These are phyloP conservation scores for Aspergillus udagawae DNA, from an alignment of 2,329 filamentous ascomycete genomes.

Conservation along the genomic window DNA sequence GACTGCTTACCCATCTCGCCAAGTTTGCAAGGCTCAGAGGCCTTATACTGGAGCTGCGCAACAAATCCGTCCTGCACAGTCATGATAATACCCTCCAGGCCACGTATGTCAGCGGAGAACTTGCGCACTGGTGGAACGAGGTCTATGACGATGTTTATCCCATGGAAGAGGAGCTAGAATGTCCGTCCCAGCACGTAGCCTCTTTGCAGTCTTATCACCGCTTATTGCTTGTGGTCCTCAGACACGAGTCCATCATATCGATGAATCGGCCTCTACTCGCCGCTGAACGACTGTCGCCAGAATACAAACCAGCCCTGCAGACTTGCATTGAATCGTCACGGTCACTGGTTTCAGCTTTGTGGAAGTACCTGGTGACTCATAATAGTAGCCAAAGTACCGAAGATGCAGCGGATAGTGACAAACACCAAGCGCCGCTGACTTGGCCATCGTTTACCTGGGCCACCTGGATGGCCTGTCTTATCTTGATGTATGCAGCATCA, in stretches of 20 bases:
- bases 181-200: background rate
- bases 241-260: conserved; percentile 50
- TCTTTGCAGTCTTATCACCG: conserved; percentile 35
- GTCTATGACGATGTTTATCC: conserved; percentile 48
- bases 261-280: conserved; percentile 51
- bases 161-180: conserved; percentile 21
- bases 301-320: conserved; percentile 49
- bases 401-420: background rate
- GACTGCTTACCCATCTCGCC: conserved; percentile 39
- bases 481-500: conserved; percentile 49
- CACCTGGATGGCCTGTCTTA: conserved; percentile 52
- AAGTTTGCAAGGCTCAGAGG: conserved; percentile 50
- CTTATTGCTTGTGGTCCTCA: conserved; percentile 42
- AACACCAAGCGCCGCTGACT: conserved; percentile 31
- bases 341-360: conserved; percentile 44
- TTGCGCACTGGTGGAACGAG: conserved; percentile 53
- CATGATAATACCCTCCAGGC: conserved; percentile 43
- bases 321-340: conserved; percentile 50
- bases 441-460: conserved; percentile 54
- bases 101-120: conserved; percentile 46
- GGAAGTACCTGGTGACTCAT: conserved; percentile 20
- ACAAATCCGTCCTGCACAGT: conserved; percentile 48
- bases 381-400: background rate
- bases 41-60: conserved; percentile 50
- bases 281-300: conserved; percentile 39